Base-by-base conservation (phyloP, 176 grass and related monocot genomes). In the Dactylis glomerata region DNA sequence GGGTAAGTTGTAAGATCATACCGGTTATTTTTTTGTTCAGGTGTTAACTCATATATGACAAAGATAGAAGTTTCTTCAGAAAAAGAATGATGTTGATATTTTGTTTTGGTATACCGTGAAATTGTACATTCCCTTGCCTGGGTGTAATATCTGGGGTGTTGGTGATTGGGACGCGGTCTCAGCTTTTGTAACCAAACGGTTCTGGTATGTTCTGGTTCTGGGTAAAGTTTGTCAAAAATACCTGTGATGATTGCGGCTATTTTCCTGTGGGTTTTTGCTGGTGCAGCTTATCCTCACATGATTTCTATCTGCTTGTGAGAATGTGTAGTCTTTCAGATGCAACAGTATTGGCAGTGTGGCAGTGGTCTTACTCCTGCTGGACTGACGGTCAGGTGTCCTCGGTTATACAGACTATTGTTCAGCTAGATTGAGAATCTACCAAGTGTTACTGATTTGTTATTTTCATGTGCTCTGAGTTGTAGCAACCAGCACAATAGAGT, bases 101-200 rank as follows among this genome's bases (percentile, higher is more conserved):
- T 31, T 0, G 54, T 1, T 61, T 46, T 37, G 57, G 28, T 84
- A 84, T 66, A 63, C 73, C 73, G 58, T 72, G 41, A 3, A 76
- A 77, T 13, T 84, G 58, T 84, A 77, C 16, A 67, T 84, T 41
- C 73, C 58, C 27, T 54, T 67, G 33, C 23, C 58, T 77, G 73
- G 23, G 59, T 40, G 50, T 76, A 19, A 20, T 64, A 46, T 76
- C 32, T 65, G 2, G 41, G 30, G 46, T 76, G 52, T 49, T 63
- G 28, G 8, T 17, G 19, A 13, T n/a, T 58, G 51, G 41, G 70
- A 46, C 28, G 3, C 2, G 19, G 37, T 49, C 20, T 11, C 20
- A 63, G 28, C 31, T 50, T 51, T 9, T 66, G 72, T 76, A 76
- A 51, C 44, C 33, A 57, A 31, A 59, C 27, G 17, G 51, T 81